Evolutionary conservation across 225 moss, liverwort and hornwort genomes (phyloP), one percentile per base, ranked within the genome.

Genomic region (Pseudoscleropodium purum): DNA sequence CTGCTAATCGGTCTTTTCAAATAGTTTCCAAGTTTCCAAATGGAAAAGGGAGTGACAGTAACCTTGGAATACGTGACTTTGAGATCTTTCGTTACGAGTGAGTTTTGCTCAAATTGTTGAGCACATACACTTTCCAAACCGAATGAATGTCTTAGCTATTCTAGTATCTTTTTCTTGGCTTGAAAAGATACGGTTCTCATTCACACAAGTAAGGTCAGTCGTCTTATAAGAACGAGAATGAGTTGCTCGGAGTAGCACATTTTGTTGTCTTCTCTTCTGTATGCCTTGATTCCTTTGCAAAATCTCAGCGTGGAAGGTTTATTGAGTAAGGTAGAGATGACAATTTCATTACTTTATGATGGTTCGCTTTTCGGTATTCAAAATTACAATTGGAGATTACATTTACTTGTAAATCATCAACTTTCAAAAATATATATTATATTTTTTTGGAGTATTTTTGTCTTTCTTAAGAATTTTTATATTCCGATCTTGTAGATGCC

Each of bases 71-170:
- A 78, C 78, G 72, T 85, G 92, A 88, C 72, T 87, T 93, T 39
- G 94, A 94, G 82, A 92, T 94, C 84, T 87, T 87, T 81, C 87
- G 89, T 33, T 94, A 96, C 93, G 96, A 96, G 98, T 97, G 82
- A 89, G 92, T 87, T 81, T 37, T 64, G 56, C 87, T 62, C 54
- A 61, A 64, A 67, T 84, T 57, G 18, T 49, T 67, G 43, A 62
- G 62, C 72, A 56, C 76, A 29, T 76, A 21, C 54, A 76, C 36
- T 47, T 87, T 60, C 30, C 36, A 49, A 89, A 59, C 24, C 66
- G 34, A 85, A 73, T 37, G 68, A 75, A 61, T 25, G 45, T 76
- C 75, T 85, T 56, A 69, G 23, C 24, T 57, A 75, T 79, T 60
- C 61, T 74, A 67, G 52, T 62, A 43, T 59, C 73, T 33, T 62